These are phyloP conservation scores for Aspergillus carbonarius DNA, from an alignment of 2,329 filamentous ascomycete species.

Conservation along the genomic window DNA sequence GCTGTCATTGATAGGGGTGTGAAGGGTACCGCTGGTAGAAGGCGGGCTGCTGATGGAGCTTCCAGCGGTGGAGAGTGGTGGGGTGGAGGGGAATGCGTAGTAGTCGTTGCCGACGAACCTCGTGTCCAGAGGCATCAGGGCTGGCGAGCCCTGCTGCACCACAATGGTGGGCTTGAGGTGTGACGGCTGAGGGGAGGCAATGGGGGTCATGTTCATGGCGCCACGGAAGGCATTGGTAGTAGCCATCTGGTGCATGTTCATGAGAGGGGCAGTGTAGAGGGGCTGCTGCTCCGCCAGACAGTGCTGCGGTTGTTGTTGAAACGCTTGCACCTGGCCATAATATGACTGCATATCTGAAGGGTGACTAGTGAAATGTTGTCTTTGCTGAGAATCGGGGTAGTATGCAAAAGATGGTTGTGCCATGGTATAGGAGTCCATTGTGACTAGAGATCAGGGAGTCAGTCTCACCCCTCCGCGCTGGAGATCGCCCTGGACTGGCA, in stretches of 20 bases:
- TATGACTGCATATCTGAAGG: constrained; percentile 53
- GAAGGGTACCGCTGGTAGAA: constrained; percentile 70
- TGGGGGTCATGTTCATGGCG: constrained; percentile 58
- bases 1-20: constrained; percentile 78
- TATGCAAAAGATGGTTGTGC: constrained; percentile 78
- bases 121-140: constrained; percentile 67
- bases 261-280: constrained; percentile 43
- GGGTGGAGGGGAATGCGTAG: constrained; percentile 78
- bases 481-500: not conserved
- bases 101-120: constrained; percentile 64
- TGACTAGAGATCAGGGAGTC: constrained; percentile 8
- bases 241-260: constrained; percentile 47
- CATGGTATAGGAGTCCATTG: constrained; percentile 67
- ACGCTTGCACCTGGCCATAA: constrained; percentile 40
- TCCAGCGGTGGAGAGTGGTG: constrained; percentile 78
- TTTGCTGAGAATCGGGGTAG: constrained; percentile 72
- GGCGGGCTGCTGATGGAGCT: constrained; percentile 84
- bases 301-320: constrained; percentile 25
- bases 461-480: not conserved
- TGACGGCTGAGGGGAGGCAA: constrained; percentile 71
- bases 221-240: constrained; percentile 44
- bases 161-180: constrained; percentile 74
- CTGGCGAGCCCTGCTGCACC: constrained; percentile 57
- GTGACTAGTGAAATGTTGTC: constrained; percentile 72
- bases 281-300: constrained; percentile 32